phyloP scores from a whole-genome alignment of 1,284 basidiomycete species.

The Ceratobasidium theobromae region DNA sequence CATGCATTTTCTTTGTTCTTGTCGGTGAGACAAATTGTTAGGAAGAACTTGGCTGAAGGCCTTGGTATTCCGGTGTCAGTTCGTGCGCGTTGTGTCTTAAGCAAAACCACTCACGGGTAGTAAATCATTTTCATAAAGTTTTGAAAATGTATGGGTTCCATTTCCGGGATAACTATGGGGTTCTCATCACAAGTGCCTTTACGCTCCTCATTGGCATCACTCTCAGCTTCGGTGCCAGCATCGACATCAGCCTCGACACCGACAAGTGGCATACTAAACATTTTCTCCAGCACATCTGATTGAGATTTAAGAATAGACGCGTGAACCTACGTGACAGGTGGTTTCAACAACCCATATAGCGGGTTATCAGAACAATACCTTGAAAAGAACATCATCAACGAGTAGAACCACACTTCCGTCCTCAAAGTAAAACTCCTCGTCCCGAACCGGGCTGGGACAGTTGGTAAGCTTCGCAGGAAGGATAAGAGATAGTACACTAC shows the following conservation, averaged over 20 bases:
- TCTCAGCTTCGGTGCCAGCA: background rate
- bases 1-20: background rate
- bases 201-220: background rate
- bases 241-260: background rate
- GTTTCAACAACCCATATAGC: background rate
- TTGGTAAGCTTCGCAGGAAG: too few species aligned
- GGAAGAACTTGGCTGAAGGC: background rate
- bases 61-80: too few species aligned
- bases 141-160: background rate
- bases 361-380: background rate
- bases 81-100: background rate
- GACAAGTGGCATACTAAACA: background rate
- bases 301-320: background rate
- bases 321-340: too few species aligned
- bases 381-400: background rate
- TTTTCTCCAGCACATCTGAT: constrained; percentile 1
- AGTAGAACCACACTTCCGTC: background rate
- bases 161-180: background rate
- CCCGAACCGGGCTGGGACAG: too few species aligned
- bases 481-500: too few species aligned
- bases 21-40: background rate
- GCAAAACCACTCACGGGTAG: background rate
- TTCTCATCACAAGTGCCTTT: background rate
- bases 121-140: background rate
- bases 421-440: background rate